phyloP scores from a whole-genome alignment of 345 rosid species.

The Brassica cretica region DNA sequence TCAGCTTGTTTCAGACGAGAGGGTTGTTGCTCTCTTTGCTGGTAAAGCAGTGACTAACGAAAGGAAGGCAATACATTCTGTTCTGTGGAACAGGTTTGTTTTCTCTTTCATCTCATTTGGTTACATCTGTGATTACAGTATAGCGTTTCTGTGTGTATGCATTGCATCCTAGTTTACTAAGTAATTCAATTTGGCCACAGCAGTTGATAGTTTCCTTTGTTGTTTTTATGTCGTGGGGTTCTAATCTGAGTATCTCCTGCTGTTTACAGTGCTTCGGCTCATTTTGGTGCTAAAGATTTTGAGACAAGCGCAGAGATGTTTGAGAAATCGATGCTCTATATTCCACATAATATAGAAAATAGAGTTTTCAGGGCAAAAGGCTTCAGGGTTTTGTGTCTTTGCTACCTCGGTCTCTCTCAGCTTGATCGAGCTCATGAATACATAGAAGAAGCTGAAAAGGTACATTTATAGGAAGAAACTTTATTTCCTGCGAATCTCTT shows the following conservation, averaged over 20 bases:
- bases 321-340: slow-evolving; percentile 91
- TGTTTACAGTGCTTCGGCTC: slow-evolving; percentile 68
- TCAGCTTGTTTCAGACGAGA: slow-evolving; percentile 79
- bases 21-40: slow-evolving; percentile 74
- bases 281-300: slow-evolving; percentile 75
- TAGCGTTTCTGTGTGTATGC: slow-evolving; percentile 3
- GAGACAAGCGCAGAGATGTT: slow-evolving; percentile 80
- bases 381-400: slow-evolving; percentile 88
- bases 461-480: slow-evolving; percentile 28
- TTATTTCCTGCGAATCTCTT: not conserved
- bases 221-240: slow-evolving; percentile 1
- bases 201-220: not conserved
- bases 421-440: slow-evolving; percentile 89
- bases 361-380: slow-evolving; percentile 85
- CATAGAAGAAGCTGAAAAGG: slow-evolving; percentile 89
- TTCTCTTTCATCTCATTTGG: not conserved
- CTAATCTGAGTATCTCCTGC: slow-evolving; percentile 30
- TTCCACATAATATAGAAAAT: slow-evolving; percentile 66
- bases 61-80: slow-evolving; percentile 76
- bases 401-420: slow-evolving; percentile 79
- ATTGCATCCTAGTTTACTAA: not conserved
- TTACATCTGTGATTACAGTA: not conserved
- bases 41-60: slow-evolving; percentile 58
- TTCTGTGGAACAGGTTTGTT: slow-evolving; percentile 86
- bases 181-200: not conserved